phyloP scores from a whole-genome alignment of 1,284 basidiomycete genomes.

The Sphaerobolus stellatus region DNA sequence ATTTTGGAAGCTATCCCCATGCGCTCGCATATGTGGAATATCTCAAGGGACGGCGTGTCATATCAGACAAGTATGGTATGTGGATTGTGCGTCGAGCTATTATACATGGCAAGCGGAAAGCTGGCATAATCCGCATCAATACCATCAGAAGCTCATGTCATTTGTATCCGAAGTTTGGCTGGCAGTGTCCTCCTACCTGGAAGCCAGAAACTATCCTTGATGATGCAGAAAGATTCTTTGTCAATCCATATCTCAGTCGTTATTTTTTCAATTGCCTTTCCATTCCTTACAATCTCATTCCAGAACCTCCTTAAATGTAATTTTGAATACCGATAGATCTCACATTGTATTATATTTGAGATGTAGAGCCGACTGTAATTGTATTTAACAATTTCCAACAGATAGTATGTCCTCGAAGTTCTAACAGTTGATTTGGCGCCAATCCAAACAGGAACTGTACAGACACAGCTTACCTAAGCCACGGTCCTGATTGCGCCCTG shows the following conservation, averaged over 20 bases:
- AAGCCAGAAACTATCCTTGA: background rate
- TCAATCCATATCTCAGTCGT: background rate
- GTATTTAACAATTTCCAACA: no score
- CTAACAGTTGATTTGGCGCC: no score
- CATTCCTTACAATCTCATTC: no score
- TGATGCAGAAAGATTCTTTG: background rate
- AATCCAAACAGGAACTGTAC: no score
- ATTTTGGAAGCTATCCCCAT: background rate
- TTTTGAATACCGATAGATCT: no score
- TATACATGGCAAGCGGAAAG: background rate
- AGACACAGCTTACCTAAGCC: no score
- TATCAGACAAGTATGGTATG: background rate
- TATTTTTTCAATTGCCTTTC: background rate
- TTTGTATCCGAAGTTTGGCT: background rate
- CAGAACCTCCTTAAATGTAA: no score
- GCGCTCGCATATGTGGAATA: conserved; percentile 26
- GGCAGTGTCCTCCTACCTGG: background rate
- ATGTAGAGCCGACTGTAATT: no score
- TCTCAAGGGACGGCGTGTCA: conserved; percentile 16
- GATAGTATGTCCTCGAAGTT: no score
- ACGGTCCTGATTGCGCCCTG: no score
- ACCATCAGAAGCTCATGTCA: background rate
- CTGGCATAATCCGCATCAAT: background rate
- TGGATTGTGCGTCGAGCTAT: background rate
- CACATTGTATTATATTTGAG: no score